Base-by-base conservation (phyloP, 2,329 filamentous ascomycete species). In the Talaromyces albobiverticillius region DNA sequence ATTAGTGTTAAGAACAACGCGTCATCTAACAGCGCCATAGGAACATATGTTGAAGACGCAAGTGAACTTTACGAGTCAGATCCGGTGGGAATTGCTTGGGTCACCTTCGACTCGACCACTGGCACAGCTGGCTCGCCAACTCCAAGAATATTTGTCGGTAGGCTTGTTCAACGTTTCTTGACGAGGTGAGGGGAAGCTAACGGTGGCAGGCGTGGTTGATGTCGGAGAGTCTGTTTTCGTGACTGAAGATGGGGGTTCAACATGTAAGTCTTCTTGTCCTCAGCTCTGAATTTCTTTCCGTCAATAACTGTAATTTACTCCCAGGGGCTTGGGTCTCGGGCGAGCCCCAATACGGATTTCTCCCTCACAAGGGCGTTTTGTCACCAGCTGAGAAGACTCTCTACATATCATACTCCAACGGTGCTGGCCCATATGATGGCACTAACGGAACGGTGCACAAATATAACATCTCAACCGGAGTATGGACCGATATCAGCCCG, bases 401-500 rank as follows among this genome's bases (percentile, higher is more conserved):
- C 0, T 84, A 84, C 57, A 61, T 84, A 5, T 78, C 76, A 0
- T 84, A 84, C 61, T 74, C 73, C 14, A 76, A 84, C 47, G 81
- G 79, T 0, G 74, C 74, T 0, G 82, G 82, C 0, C 82, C 82
- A 1, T 84, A 83, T 54, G 82, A 84, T 54, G 82, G 81, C 11
- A 76, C 72, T 0, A 60, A 69, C 3, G 82, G 82, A 22, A 79
- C 73, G 0, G 77, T 84, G 1, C 80, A 79, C 56, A 76, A 79
- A 54, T 84, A 83, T 57, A 76, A 82, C 53, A 74, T 83, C 42
- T 62, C 73, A 1, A 67, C 68, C 2, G 66, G 68, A 26, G 73
- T 68, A 1, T 84, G 81, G 80, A 80, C 72, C 10, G 70, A 85
- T 61, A 84, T 84, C 60, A 83, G 79, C 0, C 82, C 82, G 0